Base-by-base conservation (phyloP, 2,329 filamentous ascomycete species). In the Alternaria postmessia region DNA sequence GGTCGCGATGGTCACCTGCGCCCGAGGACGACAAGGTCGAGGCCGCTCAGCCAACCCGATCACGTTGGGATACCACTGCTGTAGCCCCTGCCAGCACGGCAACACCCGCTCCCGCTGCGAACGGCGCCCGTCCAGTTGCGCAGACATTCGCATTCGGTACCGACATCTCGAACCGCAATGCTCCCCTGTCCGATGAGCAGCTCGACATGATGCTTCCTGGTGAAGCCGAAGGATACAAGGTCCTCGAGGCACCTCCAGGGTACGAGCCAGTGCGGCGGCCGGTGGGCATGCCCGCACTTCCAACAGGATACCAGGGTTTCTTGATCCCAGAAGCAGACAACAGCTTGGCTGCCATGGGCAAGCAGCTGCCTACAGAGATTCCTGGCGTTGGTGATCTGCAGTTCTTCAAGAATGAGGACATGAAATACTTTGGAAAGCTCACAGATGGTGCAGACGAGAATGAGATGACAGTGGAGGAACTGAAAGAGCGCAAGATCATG, bases 401-500 rank as follows among this genome's bases (percentile, higher is more conserved):
- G 69, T 99, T 98, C 78, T 97, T 99, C 86, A 99, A 99, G 81
- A 88, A 93, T 1, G 95, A 99, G 78, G 95, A 99, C 79, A 97
- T 98, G 93, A 90, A 92, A 39, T 99, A 99, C 81, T 99, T 99
- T 74, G 94, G 94, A 60, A 98, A 99, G 83, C 87, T 99, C 41
- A 94, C 96, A 22, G 95, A 99, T 75, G 93, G 92, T 38, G 91
- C 91, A 26, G 93, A 98, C 70, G 95, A 99, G 81, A 96, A 94
- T 70, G 86, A 89, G 22, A 87, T 99, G 81, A 94, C 90, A 20
- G 93, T 99, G 9, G 95, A 99, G 49, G 94, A 99, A 74, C 82
- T 99, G 53, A 98, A 99, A 80, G 94, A 99, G 81, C 88, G 95
- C 63, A 99, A 99, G 82, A 99, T 99, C 75, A 98, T 99, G 95